These are phyloP conservation scores for Wickerhamiella vanderwaltii DNA, from an alignment of 805 yeast genomes.

Conservation along the genomic window DNA sequence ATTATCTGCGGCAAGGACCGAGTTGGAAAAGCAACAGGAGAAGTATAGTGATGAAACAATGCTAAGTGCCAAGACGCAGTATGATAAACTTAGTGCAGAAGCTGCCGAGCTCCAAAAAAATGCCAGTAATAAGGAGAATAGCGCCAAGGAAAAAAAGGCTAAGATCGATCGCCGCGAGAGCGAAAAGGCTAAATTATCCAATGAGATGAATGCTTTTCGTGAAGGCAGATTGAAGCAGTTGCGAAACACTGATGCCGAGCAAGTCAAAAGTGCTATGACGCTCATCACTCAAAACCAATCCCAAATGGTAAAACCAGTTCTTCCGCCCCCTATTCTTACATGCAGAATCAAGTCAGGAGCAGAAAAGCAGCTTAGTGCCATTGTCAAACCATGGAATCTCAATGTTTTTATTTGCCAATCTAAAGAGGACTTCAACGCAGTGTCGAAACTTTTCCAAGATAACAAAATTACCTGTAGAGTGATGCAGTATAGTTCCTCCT, in stretches of 20 bases:
- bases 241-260: too few relatives aligned
- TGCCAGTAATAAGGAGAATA: neutral
- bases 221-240: too few relatives aligned
- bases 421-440: neutral
- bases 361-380: neutral
- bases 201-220: too few relatives aligned
- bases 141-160: neutral
- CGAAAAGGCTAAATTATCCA: too few relatives aligned
- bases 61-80: too few relatives aligned
- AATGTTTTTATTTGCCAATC: slow-evolving; percentile 7
- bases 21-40: too few relatives aligned
- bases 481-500: neutral
- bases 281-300: too few relatives aligned
- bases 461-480: neutral
- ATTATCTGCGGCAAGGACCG: too few relatives aligned
- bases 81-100: too few relatives aligned
- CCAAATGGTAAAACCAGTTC: neutral
- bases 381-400: neutral
- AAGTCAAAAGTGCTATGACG: too few relatives aligned
- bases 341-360: slow-evolving; percentile 1
- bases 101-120: neutral
- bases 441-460: neutral
- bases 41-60: too few relatives aligned
- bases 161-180: neutral
- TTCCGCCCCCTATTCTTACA: slow-evolving; percentile 4